Evolutionary conservation across 2,329 filamentous ascomycete genomes (phyloP).

Genomic region (Graphilbum sp.): DNA sequence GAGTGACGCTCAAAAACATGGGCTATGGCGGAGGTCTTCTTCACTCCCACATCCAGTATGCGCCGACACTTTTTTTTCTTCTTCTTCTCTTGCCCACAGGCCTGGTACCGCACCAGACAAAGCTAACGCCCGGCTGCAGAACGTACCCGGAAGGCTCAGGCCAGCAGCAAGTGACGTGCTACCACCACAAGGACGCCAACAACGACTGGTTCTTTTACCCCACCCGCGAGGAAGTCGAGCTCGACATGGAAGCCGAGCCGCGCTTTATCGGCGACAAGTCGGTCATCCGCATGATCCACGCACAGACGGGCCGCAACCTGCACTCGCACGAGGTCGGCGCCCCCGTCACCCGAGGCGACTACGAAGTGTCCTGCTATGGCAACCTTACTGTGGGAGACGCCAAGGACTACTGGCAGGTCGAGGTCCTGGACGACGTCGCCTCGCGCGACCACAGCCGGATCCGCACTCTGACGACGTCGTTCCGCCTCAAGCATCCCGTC

Average conservation of each 20-base stretch:
- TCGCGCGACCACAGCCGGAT: slow-evolving; percentile 72
- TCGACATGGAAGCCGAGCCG: slow-evolving; percentile 51
- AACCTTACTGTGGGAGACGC: slow-evolving; percentile 91
- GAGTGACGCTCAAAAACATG: slow-evolving; percentile 96
- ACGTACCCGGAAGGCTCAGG: slow-evolving; percentile 85
- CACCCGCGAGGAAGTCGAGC: slow-evolving; percentile 62
- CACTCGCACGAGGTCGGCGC: slow-evolving; percentile 87
- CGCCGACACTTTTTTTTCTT: no score
- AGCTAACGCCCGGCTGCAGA: slow-evolving; percentile 6
- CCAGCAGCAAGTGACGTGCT: slow-evolving; percentile 97
- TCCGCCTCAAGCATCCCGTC: slow-evolving; percentile 68
- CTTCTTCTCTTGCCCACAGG: no score
- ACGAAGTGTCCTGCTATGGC: slow-evolving; percentile 90
- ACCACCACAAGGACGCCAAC: slow-evolving; percentile 98
- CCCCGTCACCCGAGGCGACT: slow-evolving; percentile 74
- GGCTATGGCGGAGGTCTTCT: slow-evolving; percentile 87
- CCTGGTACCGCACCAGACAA: no score
- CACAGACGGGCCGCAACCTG: slow-evolving; percentile 89
- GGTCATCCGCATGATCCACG: slow-evolving; percentile 74
- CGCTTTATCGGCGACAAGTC: slow-evolving; percentile 66
- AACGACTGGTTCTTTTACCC: slow-evolving; percentile 99
- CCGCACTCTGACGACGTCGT: slow-evolving; percentile 82
- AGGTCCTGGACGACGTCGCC: slow-evolving; percentile 79
- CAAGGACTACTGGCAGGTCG: slow-evolving; percentile 93
- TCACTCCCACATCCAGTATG: slow-evolving; percentile 76